Evolutionary conservation across 2,329 filamentous ascomycete species (phyloP).

Genomic region (Teratosphaeria viscida): DNA sequence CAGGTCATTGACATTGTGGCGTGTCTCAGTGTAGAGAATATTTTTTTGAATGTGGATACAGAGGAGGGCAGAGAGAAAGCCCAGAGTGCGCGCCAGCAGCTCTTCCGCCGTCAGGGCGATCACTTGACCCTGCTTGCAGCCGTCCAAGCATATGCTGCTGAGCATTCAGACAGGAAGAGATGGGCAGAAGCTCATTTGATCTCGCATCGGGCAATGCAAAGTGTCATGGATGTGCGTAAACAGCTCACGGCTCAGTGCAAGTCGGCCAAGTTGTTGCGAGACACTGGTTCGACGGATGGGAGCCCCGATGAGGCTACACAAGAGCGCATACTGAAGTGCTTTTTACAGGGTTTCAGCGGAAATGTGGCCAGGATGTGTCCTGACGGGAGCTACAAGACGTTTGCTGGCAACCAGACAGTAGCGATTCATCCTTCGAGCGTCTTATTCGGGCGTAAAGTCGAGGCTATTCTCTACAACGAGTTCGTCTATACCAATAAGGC

Average conservation of each 20-base stretch:
- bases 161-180: constrained; percentile 46
- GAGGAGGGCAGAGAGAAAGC: constrained; percentile 52
- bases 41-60: constrained; percentile 49
- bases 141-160: constrained; percentile 49
- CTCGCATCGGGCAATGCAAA: constrained; percentile 54
- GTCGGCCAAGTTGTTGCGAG: constrained; percentile 25
- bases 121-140: constrained; percentile 53
- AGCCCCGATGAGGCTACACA: constrained; percentile 32
- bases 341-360: constrained; percentile 48
- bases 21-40: constrained; percentile 53
- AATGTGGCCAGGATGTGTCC: constrained; percentile 51
- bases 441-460: constrained; percentile 48
- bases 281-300: constrained; percentile 1
- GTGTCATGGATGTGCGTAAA: constrained; percentile 55
- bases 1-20: constrained; percentile 79
- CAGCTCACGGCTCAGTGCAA: constrained; percentile 49
- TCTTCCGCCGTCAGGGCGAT: constrained; percentile 52
- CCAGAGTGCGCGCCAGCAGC: constrained; percentile 43
- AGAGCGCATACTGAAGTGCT: constrained; percentile 45
- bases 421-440: constrained; percentile 54
- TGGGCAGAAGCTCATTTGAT: constrained; percentile 52
- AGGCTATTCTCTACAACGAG: constrained; percentile 55
- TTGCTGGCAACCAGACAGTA: constrained; percentile 51
- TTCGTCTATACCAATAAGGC: constrained; percentile 56
- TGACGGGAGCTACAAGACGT: constrained; percentile 51